phyloP scores from a whole-genome alignment of 495 filamentous ascomycete species.

The Penicillium argentinense region DNA sequence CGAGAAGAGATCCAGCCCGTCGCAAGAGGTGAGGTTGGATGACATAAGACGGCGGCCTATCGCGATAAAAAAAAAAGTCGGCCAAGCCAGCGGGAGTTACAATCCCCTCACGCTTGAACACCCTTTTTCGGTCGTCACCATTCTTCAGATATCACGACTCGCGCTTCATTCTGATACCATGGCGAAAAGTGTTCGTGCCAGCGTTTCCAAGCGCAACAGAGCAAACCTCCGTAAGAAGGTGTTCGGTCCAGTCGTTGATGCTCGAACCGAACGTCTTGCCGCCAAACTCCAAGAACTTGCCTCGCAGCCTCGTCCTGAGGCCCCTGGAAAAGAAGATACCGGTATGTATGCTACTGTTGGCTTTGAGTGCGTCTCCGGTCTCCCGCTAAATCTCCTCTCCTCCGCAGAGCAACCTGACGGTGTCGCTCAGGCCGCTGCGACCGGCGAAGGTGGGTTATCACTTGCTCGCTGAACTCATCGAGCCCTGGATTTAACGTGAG shows the following conservation, averaged over 20 bases:
- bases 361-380: too few species aligned
- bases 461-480: too few species aligned
- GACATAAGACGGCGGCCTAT: slow-evolving; percentile 40
- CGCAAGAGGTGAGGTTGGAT: slow-evolving; percentile 31
- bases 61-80: slow-evolving; percentile 24
- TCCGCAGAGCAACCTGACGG: slow-evolving; percentile 18
- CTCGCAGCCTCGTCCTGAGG: slow-evolving; percentile 54
- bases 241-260: slow-evolving; percentile 75
- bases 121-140: not conserved
- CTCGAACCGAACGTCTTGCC: slow-evolving; percentile 73
- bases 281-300: slow-evolving; percentile 77
- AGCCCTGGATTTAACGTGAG: not conserved
- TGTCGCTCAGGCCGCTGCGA: slow-evolving; percentile 16
- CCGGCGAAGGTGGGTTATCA: slow-evolving; percentile 30
- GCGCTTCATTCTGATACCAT: slow-evolving; percentile 47
- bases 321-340: slow-evolving; percentile 23
- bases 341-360: slow-evolving; percentile 27
- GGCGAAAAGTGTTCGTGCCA: slow-evolving; percentile 80
- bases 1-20: slow-evolving; percentile 15
- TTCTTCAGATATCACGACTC: not conserved
- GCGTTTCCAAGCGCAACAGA: slow-evolving; percentile 74
- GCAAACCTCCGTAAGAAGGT: slow-evolving; percentile 70
- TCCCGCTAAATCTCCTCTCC: not conserved
- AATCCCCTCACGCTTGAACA: not conserved
- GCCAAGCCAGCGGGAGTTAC: too few species aligned